phyloP scores from a whole-genome alignment of 768 basidiomycete species.

The Tylopilus subfusipes region DNA sequence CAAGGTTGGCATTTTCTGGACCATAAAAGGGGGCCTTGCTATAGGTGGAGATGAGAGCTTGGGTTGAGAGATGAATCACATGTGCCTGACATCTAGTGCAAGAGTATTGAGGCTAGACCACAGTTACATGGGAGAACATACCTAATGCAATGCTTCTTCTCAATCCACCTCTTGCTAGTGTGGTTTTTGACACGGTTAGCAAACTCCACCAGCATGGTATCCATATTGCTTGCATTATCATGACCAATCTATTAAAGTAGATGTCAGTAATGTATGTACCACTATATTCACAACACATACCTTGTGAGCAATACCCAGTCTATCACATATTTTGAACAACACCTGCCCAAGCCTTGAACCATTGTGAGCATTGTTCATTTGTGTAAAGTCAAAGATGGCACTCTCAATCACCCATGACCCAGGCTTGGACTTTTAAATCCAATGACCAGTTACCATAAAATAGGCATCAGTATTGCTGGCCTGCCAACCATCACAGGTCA shows the following conservation, averaged over 20 bases:
- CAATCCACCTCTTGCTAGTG: neutral
- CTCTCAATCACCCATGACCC: neutral
- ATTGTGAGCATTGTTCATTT: constrained; percentile 39
- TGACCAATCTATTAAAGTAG: neutral
- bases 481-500: constrained; percentile 8
- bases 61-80: too few species aligned
- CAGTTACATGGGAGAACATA: neutral
- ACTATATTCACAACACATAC: constrained; percentile 11
- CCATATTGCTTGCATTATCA: neutral
- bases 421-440: neutral
- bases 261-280: neutral
- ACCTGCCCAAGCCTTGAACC: too few species aligned
- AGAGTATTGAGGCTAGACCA: too few species aligned
- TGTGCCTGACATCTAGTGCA: too few species aligned
- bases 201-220: neutral
- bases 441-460: neutral
- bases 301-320: constrained; percentile 28
- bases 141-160: neutral
- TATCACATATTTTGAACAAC: too few species aligned
- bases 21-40: too few species aligned
- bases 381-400: constrained; percentile 34
- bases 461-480: neutral
- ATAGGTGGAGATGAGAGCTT: too few species aligned
- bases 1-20: too few species aligned
- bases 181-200: neutral